Evolutionary conservation across 225 moss, liverwort and hornwort genomes (phyloP), one percentile per base, ranked within the genome.

Genomic region (Bryum argenteum): DNA sequence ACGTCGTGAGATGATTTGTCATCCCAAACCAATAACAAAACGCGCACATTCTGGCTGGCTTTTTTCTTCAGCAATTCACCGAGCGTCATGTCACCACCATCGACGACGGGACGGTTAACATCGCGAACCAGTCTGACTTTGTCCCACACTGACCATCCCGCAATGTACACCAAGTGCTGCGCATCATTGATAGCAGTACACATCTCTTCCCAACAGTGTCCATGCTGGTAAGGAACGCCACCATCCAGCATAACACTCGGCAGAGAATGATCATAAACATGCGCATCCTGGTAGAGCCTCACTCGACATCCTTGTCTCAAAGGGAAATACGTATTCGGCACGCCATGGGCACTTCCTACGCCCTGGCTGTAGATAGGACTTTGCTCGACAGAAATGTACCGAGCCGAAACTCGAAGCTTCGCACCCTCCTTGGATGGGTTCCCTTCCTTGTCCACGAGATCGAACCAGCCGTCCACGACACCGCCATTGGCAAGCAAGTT

Each of bases 1-100:
- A 89, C 76, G 72, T 91, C 89, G 70, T 98, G 97, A 60, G 92
- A 92, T 23, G 97, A 94, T 71, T 89, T 98, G 64, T 98, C 97
- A 78, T 94, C 92, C 97, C 97, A 98, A 39, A 88, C 61, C 48
- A 98, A 54, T 13, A 98, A 24, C 24, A 98, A 67, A 2, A 98
- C 97, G 47, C 94, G 92, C 43, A 98, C 94, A 47, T 85, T 88
- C 67, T 98, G 83, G 52, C 89, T 87, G 3, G 94, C 73, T 75
- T 98, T 98, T 20, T 82, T 78, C 79, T 88, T 98, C 81, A 98
- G 45, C 39, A 98, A 75, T 19, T 94, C 94, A 11, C 97, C 97
- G 69, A 98, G 58, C 0, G 91, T 92, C 37, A 92, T 51, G 2
- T 87, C 33, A 10, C 84, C 90, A 7, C 90, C 92, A 60, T 84